Percentiles rank a stretch among this genome's conserved stretches.
phyloP scores from a whole-genome alignment of 768 basidiomycete species.

The Arthromyces matolae region DNA sequence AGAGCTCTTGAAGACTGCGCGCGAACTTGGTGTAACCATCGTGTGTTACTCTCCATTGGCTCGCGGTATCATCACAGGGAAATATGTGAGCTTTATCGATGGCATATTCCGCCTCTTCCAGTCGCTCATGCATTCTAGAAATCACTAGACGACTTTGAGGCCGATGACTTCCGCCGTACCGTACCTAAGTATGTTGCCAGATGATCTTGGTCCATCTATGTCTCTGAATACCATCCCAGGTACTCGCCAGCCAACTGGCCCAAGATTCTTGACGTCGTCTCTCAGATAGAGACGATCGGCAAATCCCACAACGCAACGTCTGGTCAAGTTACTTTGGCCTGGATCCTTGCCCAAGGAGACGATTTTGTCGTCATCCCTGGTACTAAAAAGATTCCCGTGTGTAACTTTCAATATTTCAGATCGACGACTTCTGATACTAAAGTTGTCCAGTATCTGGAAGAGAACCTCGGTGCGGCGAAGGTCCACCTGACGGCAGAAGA shows the following conservation, averaged over 20 bases:
- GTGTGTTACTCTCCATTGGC: conserved; percentile 49
- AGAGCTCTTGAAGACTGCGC: conserved; percentile 34
- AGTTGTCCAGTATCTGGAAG: conserved; percentile 31
- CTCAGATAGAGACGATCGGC: conserved; percentile 30
- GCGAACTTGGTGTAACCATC: conserved; percentile 42
- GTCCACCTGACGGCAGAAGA: conserved; percentile 26
- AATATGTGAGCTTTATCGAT: conserved; percentile 26
- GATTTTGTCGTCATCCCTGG: conserved; percentile 45
- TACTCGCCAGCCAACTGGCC: conserved; percentile 38
- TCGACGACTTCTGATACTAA: not conserved
- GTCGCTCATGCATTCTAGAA: conserved; percentile 22
- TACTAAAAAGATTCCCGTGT: conserved; percentile 34
- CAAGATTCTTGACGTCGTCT: conserved; percentile 32
- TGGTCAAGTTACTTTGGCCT: conserved; percentile 42
- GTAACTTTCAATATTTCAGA: not conserved
- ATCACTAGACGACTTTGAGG: conserved; percentile 36
- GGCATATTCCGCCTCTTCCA: not conserved
- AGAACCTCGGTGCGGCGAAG: conserved; percentile 31
- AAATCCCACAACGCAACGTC: conserved; percentile 32
- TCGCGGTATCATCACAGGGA: conserved; percentile 45
- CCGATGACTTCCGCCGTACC: conserved; percentile 31
- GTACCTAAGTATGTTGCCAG: conserved; percentile 29
- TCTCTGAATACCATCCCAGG: conserved; percentile 8
- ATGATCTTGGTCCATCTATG: not conserved
- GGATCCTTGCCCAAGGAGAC: conserved; percentile 40